A percentile compares a stretch with the other conserved stretches of the same genome.
These are phyloP conservation scores for Hansenula lynferdii DNA, from an alignment of 1,139 yeast genomes.

Conservation along the genomic window DNA sequence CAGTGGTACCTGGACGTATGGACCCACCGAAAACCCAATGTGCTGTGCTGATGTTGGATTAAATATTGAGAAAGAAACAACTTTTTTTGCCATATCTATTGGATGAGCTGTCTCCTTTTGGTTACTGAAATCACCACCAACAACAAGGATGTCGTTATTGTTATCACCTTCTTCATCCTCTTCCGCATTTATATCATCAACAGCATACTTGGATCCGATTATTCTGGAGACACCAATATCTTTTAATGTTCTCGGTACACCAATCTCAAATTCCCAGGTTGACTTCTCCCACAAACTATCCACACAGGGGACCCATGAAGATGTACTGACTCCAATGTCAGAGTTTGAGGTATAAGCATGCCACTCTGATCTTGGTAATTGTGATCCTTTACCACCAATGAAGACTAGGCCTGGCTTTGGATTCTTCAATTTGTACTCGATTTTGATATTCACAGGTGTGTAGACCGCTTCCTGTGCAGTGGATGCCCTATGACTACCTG, in stretches of 20 bases:
- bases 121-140: conserved; percentile 68
- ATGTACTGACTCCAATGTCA: conserved; percentile 74
- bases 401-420: conserved; percentile 77
- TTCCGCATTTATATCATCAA: conserved; percentile 28
- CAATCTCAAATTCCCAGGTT: conserved; percentile 88
- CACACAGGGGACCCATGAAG: conserved; percentile 96
- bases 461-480: conserved; percentile 40
- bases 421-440: conserved; percentile 61
- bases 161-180: conserved; percentile 48
- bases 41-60: conserved; percentile 93
- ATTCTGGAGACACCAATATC: conserved; percentile 55
- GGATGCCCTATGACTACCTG: conserved; percentile 34
- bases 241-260: conserved; percentile 74
- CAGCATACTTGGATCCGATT: conserved; percentile 30
- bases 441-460: conserved; percentile 68
- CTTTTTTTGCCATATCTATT: conserved; percentile 64
- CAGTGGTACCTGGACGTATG: conserved; percentile 56
- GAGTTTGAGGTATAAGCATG: conserved; percentile 84
- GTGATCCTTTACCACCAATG: conserved; percentile 44
- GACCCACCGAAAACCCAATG: conserved; percentile 94
- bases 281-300: conserved; percentile 86
- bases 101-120: conserved; percentile 49
- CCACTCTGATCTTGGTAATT: conserved; percentile 47
- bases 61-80: conserved; percentile 73
- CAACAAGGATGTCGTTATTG: conserved; percentile 49